Conservation (phyloP, 768 basidiomycete species). For the Mycena amicta region DNA sequence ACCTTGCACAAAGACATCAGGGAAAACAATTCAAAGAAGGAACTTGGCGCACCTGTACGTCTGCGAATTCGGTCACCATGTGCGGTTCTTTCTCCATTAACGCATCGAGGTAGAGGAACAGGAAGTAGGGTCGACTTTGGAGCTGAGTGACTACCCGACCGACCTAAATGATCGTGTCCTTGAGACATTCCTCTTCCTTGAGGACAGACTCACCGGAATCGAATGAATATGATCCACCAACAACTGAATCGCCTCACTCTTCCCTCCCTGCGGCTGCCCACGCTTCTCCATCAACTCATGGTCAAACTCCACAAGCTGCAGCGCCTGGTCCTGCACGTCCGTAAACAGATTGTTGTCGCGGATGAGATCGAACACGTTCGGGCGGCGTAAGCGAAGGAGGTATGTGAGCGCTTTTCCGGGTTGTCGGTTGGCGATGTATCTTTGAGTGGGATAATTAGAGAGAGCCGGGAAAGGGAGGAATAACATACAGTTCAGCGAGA, state of each 20-base stretch:
- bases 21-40: not conserved
- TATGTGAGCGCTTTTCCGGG: slow-evolving; percentile 93
- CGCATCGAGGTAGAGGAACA: slow-evolving; percentile 92
- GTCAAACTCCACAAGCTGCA: slow-evolving; percentile 93
- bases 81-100: slow-evolving; percentile 86
- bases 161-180: too few relatives aligned
- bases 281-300: slow-evolving; percentile 76
- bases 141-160: slow-evolving; percentile 88
- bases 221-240: slow-evolving; percentile 95
- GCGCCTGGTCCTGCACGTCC: slow-evolving; percentile 90
- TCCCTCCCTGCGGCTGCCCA: slow-evolving; percentile 40
- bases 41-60: slow-evolving; percentile 68
- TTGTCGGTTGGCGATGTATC: slow-evolving; percentile 84
- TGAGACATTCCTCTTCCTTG: too few relatives aligned
- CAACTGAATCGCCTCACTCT: slow-evolving; percentile 81
- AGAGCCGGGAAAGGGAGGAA: not conserved
- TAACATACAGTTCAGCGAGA: slow-evolving; percentile 80
- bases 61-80: slow-evolving; percentile 78
- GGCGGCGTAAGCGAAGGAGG: slow-evolving; percentile 81
- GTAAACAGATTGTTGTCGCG: slow-evolving; percentile 92
- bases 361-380: slow-evolving; percentile 94
- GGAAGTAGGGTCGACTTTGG: slow-evolving; percentile 69
- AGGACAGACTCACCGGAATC: slow-evolving; percentile 72
- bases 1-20: slow-evolving; percentile 47
- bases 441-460: slow-evolving; percentile 38